Evolutionary conservation across 495 filamentous ascomycete species (phyloP).

Genomic region (Durotheca rogersii): DNA sequence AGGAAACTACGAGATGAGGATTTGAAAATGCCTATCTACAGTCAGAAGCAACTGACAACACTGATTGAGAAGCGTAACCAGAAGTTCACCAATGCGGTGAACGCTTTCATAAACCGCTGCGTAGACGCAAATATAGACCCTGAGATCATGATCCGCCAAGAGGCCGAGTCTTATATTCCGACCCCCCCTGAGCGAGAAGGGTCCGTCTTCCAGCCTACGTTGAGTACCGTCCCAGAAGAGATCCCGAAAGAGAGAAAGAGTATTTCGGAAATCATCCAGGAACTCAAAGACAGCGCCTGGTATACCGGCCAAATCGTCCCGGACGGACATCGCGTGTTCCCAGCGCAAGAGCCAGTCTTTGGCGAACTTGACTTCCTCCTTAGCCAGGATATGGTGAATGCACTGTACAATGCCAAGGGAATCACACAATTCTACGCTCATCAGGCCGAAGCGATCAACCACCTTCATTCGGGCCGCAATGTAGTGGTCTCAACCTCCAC

Average conservation of each 20-base stretch:
- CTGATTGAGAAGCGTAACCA: conserved; percentile 89
- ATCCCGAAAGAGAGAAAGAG: conserved; percentile 83
- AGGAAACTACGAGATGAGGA: conserved; percentile 71
- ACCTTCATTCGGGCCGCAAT: conserved; percentile 76
- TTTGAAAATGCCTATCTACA: conserved; percentile 89
- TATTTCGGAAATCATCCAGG: conserved; percentile 80
- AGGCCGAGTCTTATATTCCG: conserved; percentile 54
- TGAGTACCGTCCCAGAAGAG: conserved; percentile 54
- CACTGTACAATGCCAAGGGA: conserved; percentile 82
- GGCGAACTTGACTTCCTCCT: conserved; percentile 84
- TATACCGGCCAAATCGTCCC: conserved; percentile 93
- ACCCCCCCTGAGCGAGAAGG: conserved; percentile 31
- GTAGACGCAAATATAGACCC: conserved; percentile 66
- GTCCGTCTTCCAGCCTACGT: conserved; percentile 31
- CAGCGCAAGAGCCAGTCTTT: conserved; percentile 78
- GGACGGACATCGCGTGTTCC: conserved; percentile 89
- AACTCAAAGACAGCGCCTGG: conserved; percentile 80
- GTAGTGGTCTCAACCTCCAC: conserved; percentile 95
- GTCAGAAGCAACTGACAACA: conserved; percentile 85
- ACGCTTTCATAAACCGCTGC: conserved; percentile 73
- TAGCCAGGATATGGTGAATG: conserved; percentile 90
- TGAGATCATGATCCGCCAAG: conserved; percentile 59
- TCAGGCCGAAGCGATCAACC: conserved; percentile 93
- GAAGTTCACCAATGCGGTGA: conserved; percentile 79
- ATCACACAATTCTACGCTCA: conserved; percentile 91